Conservation (phyloP, 257 asterid species). For the Buddleja alternifolia region DNA sequence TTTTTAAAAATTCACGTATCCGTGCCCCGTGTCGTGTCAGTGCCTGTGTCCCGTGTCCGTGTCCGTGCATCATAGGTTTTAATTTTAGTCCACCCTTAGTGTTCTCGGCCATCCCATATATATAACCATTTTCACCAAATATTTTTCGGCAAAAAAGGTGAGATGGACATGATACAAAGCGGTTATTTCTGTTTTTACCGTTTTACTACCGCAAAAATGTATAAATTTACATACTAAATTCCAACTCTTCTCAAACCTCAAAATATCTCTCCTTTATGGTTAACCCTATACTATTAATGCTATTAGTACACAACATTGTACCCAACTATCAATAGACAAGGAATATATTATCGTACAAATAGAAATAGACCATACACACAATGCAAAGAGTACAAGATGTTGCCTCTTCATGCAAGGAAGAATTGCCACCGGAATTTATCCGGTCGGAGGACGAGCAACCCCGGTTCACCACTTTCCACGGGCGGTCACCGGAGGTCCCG, state of each 20-base stretch:
- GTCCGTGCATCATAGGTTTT: no score
- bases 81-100: background rate
- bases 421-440: constrained; percentile 48
- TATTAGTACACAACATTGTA: no score
- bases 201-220: background rate
- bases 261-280: background rate
- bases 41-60: no score
- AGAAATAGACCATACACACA: background rate
- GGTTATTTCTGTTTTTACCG: constrained; percentile 24
- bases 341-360: background rate
- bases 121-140: background rate
- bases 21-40: no score
- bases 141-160: background rate
- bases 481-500: constrained; percentile 36
- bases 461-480: constrained; percentile 41
- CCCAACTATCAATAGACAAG: background rate
- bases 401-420: constrained; percentile 28
- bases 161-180: background rate
- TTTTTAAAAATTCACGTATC: no score
- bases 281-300: no score
- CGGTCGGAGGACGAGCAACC: constrained; percentile 54
- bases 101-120: constrained; percentile 10
- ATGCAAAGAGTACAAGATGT: constrained; percentile 31
- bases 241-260: background rate
- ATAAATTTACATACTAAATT: background rate